Percentiles rank a stretch among this genome's conserved stretches.
Evolutionary conservation across 1,284 basidiomycete species (phyloP).

Genomic region (Rhodotorula sp.): DNA sequence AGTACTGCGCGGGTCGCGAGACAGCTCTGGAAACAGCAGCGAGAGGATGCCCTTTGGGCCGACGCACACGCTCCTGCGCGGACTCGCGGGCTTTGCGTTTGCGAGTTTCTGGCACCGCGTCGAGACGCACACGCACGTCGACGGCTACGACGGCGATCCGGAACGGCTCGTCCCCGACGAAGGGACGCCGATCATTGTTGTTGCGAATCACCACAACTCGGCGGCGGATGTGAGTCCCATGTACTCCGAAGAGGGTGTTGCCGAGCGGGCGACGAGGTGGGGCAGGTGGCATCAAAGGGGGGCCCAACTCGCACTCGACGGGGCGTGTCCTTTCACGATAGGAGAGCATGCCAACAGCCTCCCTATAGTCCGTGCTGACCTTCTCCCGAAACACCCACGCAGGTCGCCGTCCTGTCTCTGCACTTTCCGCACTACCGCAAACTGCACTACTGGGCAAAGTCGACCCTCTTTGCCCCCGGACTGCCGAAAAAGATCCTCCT

Average conservation of each 20-base stretch:
- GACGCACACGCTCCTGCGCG: slow-evolving; percentile 65
- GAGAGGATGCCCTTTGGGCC: slow-evolving; percentile 51
- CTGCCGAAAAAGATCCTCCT: slow-evolving; percentile 70
- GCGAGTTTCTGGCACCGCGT: slow-evolving; percentile 81
- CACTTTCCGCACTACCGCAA: slow-evolving; percentile 74
- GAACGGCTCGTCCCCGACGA: slow-evolving; percentile 77
- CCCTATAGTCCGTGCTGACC: no score
- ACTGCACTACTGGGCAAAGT: slow-evolving; percentile 90
- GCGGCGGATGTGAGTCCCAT: slow-evolving; percentile 32
- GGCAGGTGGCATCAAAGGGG: not conserved
- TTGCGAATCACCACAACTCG: slow-evolving; percentile 37
- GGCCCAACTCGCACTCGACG: not conserved
- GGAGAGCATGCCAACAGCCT: no score
- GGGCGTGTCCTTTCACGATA: not conserved
- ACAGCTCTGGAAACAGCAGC: not conserved
- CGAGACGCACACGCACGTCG: slow-evolving; percentile 39
- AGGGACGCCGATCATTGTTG: slow-evolving; percentile 73
- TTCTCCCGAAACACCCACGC: not conserved
- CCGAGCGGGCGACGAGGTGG: not conserved
- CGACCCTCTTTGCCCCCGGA: slow-evolving; percentile 70
- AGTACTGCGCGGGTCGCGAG: no score
- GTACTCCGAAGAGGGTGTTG: no score
- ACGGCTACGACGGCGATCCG: slow-evolving; percentile 62
- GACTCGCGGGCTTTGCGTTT: slow-evolving; percentile 64
- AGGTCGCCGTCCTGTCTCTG: slow-evolving; percentile 50